These are phyloP conservation scores for Dendrobium catenatum DNA, from an alignment of 106 monocot species.

Conservation along the genomic window DNA sequence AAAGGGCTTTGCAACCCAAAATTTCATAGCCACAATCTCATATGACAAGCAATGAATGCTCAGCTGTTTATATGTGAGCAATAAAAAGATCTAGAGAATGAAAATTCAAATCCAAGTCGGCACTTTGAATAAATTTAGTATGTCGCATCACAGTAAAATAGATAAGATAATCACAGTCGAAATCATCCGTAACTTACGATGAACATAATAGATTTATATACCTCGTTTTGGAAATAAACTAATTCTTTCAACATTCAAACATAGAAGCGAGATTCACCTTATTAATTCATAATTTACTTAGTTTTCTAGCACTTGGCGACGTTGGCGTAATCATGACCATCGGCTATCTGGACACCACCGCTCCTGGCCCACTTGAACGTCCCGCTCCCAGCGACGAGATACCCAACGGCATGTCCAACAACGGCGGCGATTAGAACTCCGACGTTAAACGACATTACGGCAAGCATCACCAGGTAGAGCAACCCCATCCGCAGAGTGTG, in stretches of 20 bases:
- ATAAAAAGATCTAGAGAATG: neutral
- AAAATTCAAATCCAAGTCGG: neutral
- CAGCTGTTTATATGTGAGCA: too few relatives aligned
- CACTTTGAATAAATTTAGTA: neutral
- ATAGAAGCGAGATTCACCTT: neutral
- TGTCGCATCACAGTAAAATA: neutral
- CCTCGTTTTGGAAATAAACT: neutral
- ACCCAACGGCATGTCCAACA: conserved; percentile 11
- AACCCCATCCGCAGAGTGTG: neutral
- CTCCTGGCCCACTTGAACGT: neutral
- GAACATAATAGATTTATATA: neutral
- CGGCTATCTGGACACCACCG: neutral
- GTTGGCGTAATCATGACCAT: neutral
- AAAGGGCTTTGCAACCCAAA: too few relatives aligned
- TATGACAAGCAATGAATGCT: too few relatives aligned
- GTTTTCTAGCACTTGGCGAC: neutral
- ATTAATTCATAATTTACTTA: too few relatives aligned
- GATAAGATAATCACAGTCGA: neutral
- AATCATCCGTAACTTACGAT: neutral
- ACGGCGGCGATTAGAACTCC: conserved; percentile 15
- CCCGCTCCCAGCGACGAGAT: neutral
- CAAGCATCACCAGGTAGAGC: conserved; percentile 14
- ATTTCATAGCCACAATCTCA: too few relatives aligned
- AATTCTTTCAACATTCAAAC: neutral
- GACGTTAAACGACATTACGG: conserved; percentile 25